These are phyloP conservation scores for Phytopythium delawarense DNA, from an alignment of 352 stramenopile species.

Conservation along the genomic window DNA sequence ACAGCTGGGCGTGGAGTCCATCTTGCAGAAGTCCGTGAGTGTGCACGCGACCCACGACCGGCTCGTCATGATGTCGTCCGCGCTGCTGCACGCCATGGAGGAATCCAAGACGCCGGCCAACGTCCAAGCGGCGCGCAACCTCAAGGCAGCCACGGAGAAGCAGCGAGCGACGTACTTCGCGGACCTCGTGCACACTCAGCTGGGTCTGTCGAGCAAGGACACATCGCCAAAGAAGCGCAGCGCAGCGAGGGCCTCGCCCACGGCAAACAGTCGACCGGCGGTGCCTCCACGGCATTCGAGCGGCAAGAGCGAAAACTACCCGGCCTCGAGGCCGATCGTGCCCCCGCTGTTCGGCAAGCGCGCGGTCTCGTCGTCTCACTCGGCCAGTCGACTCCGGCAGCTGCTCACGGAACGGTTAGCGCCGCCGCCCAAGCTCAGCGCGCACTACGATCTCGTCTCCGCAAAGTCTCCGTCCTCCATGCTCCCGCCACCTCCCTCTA, in stretches of 20 bases:
- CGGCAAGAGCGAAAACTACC: not conserved
- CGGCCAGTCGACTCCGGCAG: slow-evolving; percentile 19
- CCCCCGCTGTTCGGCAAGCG: slow-evolving; percentile 6
- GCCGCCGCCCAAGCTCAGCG: slow-evolving; percentile 22
- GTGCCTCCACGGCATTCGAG: not conserved
- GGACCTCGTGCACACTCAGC: slow-evolving; percentile 23
- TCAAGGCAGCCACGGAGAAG: slow-evolving; percentile 27
- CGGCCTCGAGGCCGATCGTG: not conserved
- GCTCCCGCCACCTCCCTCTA: not conserved
- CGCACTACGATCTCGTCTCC: slow-evolving; percentile 21
- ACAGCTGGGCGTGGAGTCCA: slow-evolving; percentile 26
- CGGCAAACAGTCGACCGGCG: not conserved
- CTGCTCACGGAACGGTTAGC: slow-evolving; percentile 3
- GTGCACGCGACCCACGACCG: slow-evolving; percentile 44
- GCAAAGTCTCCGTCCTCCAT: not conserved
- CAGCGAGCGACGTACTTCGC: slow-evolving; percentile 29
- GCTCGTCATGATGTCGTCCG: slow-evolving; percentile 33
- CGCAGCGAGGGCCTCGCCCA: not conserved
- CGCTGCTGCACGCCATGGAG: slow-evolving; percentile 35
- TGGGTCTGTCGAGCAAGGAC: slow-evolving; percentile 16
- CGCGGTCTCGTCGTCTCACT: slow-evolving; percentile 8
- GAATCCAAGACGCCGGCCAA: slow-evolving; percentile 38
- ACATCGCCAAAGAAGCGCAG: not conserved
- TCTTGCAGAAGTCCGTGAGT: slow-evolving; percentile 42
- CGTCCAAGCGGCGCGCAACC: slow-evolving; percentile 26